phyloP scores from a whole-genome alignment of 805 yeast species.

The Pichia cephalocereana region DNA sequence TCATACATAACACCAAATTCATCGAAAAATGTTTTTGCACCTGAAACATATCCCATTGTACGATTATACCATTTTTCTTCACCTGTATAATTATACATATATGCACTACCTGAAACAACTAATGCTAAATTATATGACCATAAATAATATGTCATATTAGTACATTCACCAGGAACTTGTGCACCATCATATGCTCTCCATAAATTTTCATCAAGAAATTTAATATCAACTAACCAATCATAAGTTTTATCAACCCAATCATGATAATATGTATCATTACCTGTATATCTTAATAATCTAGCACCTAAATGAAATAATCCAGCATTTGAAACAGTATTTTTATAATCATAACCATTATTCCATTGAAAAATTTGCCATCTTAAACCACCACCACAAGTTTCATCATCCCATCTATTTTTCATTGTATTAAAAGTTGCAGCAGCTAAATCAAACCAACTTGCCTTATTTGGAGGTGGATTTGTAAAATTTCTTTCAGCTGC shows the following conservation, averaged over 20 bases:
- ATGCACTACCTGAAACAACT: slow-evolving; percentile 72
- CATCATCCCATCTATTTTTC: slow-evolving; percentile 79
- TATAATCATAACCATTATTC: slow-evolving; percentile 92
- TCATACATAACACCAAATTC: slow-evolving; percentile 57
- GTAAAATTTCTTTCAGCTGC: slow-evolving; percentile 88
- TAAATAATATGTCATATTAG: slow-evolving; percentile 45
- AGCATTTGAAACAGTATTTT: slow-evolving; percentile 87
- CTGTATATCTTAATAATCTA: slow-evolving; percentile 74
- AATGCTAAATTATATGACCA: slow-evolving; percentile 90
- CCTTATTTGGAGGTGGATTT: slow-evolving; percentile 50
- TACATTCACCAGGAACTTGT: slow-evolving; percentile 49
- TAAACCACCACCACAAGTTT: slow-evolving; percentile 75
- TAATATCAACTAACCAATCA: slow-evolving; percentile 63
- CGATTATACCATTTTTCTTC: slow-evolving; percentile 60
- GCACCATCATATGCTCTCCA: slow-evolving; percentile 65
- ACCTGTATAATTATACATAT: slow-evolving; percentile 62
- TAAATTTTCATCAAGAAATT: slow-evolving; percentile 35
- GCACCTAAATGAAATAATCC: slow-evolving; percentile 83
- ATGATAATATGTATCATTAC: slow-evolving; percentile 54
- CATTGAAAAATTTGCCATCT: slow-evolving; percentile 95
- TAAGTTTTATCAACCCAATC: slow-evolving; percentile 69
- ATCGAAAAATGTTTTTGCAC: slow-evolving; percentile 43
- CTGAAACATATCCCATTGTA: slow-evolving; percentile 44
- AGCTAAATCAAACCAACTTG: slow-evolving; percentile 75
- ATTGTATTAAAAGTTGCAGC: slow-evolving; percentile 89